phyloP scores from a whole-genome alignment of 768 basidiomycete genomes.

The Strobilomyces dryophilus region DNA sequence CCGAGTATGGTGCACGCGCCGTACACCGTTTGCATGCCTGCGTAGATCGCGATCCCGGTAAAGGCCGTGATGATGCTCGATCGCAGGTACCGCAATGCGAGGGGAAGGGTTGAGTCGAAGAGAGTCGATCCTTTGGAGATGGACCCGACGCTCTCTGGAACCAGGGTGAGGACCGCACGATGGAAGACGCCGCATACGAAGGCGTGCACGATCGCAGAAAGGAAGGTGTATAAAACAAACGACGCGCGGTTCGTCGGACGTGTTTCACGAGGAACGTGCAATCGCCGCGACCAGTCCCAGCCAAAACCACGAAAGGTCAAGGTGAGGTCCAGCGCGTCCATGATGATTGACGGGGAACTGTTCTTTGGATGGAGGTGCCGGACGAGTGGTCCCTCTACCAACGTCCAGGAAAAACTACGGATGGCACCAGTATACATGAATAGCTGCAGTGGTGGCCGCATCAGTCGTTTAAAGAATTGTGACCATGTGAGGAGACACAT shows the following conservation, averaged over 20 bases:
- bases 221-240: neutral
- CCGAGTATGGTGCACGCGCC: neutral
- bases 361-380: neutral
- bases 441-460: neutral
- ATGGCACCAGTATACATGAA: neutral
- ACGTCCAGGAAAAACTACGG: neutral
- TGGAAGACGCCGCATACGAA: neutral
- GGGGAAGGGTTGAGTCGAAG: neutral
- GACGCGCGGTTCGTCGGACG: neutral
- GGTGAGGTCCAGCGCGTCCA: slow-evolving; percentile 1
- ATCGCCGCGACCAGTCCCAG: neutral
- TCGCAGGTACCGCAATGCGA: neutral
- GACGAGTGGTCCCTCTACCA: neutral
- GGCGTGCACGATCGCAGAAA: neutral
- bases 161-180: neutral
- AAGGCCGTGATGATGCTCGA: neutral
- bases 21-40: neutral
- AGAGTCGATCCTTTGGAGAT: neutral
- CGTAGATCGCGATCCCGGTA: neutral
- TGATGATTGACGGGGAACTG: neutral
- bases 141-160: neutral
- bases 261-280: neutral
- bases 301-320: neutral
- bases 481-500: neutral
- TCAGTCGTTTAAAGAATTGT: neutral